phyloP scores from a whole-genome alignment of 768 basidiomycete species.

The Daedaleopsis sinensis region DNA sequence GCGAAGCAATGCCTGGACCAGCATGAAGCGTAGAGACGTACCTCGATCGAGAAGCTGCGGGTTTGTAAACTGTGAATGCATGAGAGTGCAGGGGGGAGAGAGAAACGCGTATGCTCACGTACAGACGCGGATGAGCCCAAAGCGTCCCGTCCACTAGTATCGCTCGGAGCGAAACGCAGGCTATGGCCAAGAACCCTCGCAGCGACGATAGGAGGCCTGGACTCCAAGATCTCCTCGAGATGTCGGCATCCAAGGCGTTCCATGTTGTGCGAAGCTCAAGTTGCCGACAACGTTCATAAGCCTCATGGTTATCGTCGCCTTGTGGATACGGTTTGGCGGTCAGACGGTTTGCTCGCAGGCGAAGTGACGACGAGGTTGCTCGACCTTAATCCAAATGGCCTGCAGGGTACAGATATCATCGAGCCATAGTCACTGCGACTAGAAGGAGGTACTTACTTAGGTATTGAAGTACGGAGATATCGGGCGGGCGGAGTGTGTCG shows the following conservation, averaged over 20 bases:
- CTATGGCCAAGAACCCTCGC: slow-evolving; percentile 9
- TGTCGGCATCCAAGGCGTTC: no score
- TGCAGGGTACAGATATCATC: no score
- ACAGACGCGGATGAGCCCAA: not conserved
- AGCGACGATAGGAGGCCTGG: not conserved
- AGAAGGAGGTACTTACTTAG: no score
- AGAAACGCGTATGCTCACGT: not conserved
- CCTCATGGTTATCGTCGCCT: no score
- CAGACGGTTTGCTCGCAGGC: no score
- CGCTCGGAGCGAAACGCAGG: slow-evolving; percentile 5
- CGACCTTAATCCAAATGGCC: no score
- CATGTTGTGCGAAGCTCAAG: no score
- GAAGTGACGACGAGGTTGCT: no score
- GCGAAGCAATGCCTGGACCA: not conserved
- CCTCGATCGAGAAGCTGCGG: not conserved
- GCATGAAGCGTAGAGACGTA: not conserved
- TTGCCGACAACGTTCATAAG: no score
- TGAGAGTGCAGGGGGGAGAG: not conserved
- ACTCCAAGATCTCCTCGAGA: not conserved
- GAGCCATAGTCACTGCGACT: no score
- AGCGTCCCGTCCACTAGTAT: slow-evolving; percentile 7
- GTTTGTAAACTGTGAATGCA: not conserved
- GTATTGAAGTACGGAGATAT: no score
- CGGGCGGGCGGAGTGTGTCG: not conserved
- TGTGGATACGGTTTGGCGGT: no score